Base-by-base conservation (phyloP, 2,329 filamentous ascomycete genomes). In the Neopestalotiopsis rosae region DNA sequence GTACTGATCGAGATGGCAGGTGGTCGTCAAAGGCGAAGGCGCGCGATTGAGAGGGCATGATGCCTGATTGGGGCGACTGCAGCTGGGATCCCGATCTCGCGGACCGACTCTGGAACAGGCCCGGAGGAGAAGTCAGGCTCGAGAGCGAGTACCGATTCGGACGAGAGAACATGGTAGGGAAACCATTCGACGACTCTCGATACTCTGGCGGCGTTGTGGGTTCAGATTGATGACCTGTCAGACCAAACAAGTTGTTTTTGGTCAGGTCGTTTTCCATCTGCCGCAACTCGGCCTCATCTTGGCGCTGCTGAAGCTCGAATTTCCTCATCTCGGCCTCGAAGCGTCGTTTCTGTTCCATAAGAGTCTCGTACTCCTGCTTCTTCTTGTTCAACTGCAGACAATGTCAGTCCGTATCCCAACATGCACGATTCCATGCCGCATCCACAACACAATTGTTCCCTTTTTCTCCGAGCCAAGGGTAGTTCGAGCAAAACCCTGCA, bases 141-240 rank as follows among this genome's bases (percentile, higher is more conserved):
- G 94, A 95, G 70, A 93, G 92, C 67, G 95, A 97, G 83, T 97
- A 95, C 71, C 95, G 90, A 79, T 95, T 95, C 58, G 94, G 93
- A 57, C 94, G 90, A 67, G 94, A 94, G 78, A 96, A 93, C 73
- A 92, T 90, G 76, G 90, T 90, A 68, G 92, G 90, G 76, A 97
- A 95, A 58, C 91, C 91, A 71, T 89, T 85, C 69, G 80, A 80
- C 13, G 83, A 90, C 72, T 97, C 94, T 74, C 91, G 91, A 80
- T 96, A 95, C 80, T 98, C 96, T 40, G 96, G 96, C 28, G 96
- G 96, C 28, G 96, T 99, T 1, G 96, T 98, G 17, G 96, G 96
- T 82, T 98, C 95, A 74, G 94, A 97, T 78, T 97, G 93, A 76
- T 95, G 92, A 67, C 93, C 93, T 70, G 90, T 86, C 71, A 86